Percentiles rank a stretch among this genome's conserved stretches.
phyloP scores from a whole-genome alignment of 108 stramenopile genomes.

The Pseudonitzschia delicatissima region DNA sequence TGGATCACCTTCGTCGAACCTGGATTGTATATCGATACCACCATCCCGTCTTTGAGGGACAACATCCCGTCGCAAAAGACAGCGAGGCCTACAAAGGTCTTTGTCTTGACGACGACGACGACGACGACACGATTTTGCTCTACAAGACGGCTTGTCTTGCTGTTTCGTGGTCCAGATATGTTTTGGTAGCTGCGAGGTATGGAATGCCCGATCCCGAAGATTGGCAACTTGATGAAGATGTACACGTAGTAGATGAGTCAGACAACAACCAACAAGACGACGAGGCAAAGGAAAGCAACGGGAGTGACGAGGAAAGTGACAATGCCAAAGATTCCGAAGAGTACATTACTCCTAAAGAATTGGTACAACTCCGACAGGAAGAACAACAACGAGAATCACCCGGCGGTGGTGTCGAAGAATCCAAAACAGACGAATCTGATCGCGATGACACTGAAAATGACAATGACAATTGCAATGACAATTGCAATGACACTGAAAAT shows the following conservation, averaged over 20 bases:
- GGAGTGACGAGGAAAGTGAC: not conserved
- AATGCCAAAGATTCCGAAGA: not conserved
- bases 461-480: not conserved
- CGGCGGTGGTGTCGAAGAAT: not conserved
- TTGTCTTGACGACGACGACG: not conserved
- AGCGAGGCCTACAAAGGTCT: not conserved
- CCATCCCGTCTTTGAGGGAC: conserved; percentile 31
- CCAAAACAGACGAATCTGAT: not conserved
- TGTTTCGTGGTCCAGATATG: conserved; percentile 42
- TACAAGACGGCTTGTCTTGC: conserved; percentile 40
- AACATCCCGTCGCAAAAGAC: conserved; percentile 4
- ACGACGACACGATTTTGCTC: not conserved
- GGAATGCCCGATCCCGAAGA: conserved; percentile 27
- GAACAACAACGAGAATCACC: not conserved
- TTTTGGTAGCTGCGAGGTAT: conserved; percentile 34
- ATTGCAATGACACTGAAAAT: not conserved
- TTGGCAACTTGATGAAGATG: not conserved
- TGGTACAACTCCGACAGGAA: not conserved
- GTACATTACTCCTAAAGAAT: too few species aligned
- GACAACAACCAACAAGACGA: conserved; percentile 1
- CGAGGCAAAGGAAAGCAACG: not conserved
- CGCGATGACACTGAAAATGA: not conserved
- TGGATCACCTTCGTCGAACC: conserved; percentile 17
- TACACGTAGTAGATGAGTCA: conserved; percentile 1
- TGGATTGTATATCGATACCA: conserved; percentile 38